Evolutionary conservation across 495 filamentous ascomycete genomes (phyloP), one percentile per base, ranked within the genome.

Genomic region (Aspergillus funiculosus): DNA sequence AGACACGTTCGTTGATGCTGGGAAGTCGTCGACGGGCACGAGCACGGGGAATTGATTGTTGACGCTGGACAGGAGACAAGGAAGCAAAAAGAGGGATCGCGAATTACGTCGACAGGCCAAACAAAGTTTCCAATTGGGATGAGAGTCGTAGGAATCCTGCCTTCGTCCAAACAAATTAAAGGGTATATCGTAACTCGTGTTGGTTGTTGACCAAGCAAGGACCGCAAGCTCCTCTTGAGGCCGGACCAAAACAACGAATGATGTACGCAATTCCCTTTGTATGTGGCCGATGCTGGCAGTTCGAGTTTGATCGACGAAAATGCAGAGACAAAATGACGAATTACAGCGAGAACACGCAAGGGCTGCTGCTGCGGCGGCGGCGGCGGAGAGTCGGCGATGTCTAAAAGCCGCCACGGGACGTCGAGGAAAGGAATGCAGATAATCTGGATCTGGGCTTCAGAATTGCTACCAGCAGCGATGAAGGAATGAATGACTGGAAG

Each of bases 181-280:
- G 11, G 30, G n/a, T 7, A 6, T 15, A 11, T 11, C 15, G 17
- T 22, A 20, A 11, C n/a, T n/a, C 17, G 39, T 31, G 15, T n/a
- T 25, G 35, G 17, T 34, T 31, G 15, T 32, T 6, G 13, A 13
- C 14, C 17, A 48, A 60, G 66, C 63, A 69, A 69, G 65, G 65
- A 66, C 57, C 50, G 50, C 34, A 39, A 44, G 25, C 18, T 15
- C 21, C 14, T 14, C 24, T 20, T 11, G 22, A 21, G 43, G 10
- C 25, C 22, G 21, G n/a, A 14, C 15, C 10, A 25, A 15, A 11
- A 44, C 18, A 34, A 13, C 28, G n/a, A 35, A 44, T 32, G 24
- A 38, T 29, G 24, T 21, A 2, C 27, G 37, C 8, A n/a, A 18
- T 24, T 17, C 36, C 28, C 25, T 39, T 25, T 21, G 18, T 15